phyloP scores from a whole-genome alignment of 2,329 filamentous ascomycete genomes.

The Geosmithia flava region DNA sequence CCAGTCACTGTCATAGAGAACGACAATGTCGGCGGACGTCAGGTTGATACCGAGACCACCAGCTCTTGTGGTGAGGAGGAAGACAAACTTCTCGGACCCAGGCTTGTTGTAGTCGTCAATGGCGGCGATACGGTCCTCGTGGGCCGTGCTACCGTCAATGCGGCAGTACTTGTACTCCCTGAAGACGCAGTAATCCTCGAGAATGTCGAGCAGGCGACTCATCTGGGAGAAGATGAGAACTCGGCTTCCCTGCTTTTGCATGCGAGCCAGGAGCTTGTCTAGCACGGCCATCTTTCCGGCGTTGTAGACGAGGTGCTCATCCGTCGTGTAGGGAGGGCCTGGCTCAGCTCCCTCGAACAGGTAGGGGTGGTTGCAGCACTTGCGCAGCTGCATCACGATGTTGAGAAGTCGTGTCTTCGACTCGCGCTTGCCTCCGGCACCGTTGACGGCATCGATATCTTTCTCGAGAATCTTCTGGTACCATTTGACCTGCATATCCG shows the following conservation, averaged over 20 bases:
- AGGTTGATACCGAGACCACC: constrained; percentile 96
- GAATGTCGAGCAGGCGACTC: constrained; percentile 91
- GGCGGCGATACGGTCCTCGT: constrained; percentile 92
- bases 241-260: constrained; percentile 78
- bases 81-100: constrained; percentile 91
- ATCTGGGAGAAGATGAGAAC: constrained; percentile 99
- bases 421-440: constrained; percentile 88
- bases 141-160: constrained; percentile 91
- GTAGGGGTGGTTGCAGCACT: constrained; percentile 98
- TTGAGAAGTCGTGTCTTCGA: constrained; percentile 95
- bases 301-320: constrained; percentile 89
- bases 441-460: constrained; percentile 97
- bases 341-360: constrained; percentile 96
- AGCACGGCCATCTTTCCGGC: constrained; percentile 96
- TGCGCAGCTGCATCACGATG: constrained; percentile 98
- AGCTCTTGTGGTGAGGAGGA: constrained; percentile 87
- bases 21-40: constrained; percentile 87
- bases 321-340: constrained; percentile 93
- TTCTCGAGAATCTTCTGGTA: constrained; percentile 99
- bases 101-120: constrained; percentile 99
- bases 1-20: constrained; percentile 97
- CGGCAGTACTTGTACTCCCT: constrained; percentile 90
- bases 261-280: constrained; percentile 75
- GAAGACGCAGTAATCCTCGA: constrained; percentile 98
- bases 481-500: constrained; percentile 98